Base-by-base conservation (phyloP, 73 alveolate genomes). In the Paramecium caudatum region DNA sequence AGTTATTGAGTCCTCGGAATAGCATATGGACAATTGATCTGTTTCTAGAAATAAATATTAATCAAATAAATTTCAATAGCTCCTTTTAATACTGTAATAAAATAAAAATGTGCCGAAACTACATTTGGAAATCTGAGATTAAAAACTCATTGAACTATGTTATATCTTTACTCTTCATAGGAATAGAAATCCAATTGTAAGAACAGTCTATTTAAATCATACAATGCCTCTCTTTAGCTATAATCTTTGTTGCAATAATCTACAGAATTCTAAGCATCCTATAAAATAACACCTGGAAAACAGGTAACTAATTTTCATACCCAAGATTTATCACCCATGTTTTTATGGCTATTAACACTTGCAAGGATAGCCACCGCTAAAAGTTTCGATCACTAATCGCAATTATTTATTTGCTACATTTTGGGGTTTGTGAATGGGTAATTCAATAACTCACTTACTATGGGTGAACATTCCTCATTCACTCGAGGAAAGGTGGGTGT, bases 1-100 rank as follows among this genome's bases (percentile, higher is more conserved):
- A 86, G 62, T 23, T 37, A 43, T 74, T 74, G 9, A 27, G n/a
- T 39, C 43, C 39, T 74, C 88, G 17, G 43, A 74, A 45, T 23
- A 74, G 68, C 88, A 74, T 74, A 68, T 4, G 9, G 84, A 33
- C 34, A 15, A 12, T 33, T 13, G 6, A 27, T 23, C 10, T 55
- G 23, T 27, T 55, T 55, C 80, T 55, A 55, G 80, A 55, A 55
- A 55, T 55, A 55, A 55, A 55, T 27, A 55, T 55, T n/a, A n/a
- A n/a, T n/a, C n/a, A n/a, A n/a, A n/a, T n/a, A n/a, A n/a, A n/a
- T n/a, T n/a, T n/a, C n/a, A n/a, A n/a, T n/a, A n/a, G n/a, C n/a
- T n/a, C n/a, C n/a, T n/a, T n/a, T n/a, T n/a, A n/a, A n/a, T n/a
- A n/a, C n/a, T n/a, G n/a, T n/a, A n/a, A n/a, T n/a, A n/a, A n/a